phyloP scores from a whole-genome alignment of 2,329 filamentous ascomycete species.

The Pezicula rhizophila region DNA sequence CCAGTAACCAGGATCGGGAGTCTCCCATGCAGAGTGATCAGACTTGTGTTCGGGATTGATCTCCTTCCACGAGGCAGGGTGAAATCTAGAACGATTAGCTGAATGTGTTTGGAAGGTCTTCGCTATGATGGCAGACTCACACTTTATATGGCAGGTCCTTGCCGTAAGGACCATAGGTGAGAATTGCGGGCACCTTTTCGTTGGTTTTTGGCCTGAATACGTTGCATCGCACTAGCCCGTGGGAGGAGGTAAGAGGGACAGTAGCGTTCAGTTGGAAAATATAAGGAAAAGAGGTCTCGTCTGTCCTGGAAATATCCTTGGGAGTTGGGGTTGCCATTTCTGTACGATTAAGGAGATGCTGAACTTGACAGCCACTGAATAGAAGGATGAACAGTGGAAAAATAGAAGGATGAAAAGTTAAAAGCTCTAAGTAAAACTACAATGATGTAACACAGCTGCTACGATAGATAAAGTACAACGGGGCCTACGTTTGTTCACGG shows the following conservation, averaged over 20 bases:
- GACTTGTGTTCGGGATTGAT: slow-evolving; percentile 32
- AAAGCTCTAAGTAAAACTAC: too few species aligned
- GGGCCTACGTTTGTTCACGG: too few species aligned
- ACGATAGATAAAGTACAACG: too few species aligned
- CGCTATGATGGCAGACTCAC: slow-evolving; percentile 23
- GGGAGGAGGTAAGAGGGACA: slow-evolving; percentile 33
- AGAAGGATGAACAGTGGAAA: too few species aligned
- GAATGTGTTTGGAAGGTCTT: background rate
- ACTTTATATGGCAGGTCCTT: slow-evolving; percentile 60
- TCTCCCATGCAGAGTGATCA: slow-evolving; percentile 33
- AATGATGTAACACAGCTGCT: too few species aligned
- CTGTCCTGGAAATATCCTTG: too few species aligned
- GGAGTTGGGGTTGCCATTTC: too few species aligned
- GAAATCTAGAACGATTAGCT: slow-evolving; percentile 31
- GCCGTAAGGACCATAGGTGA: slow-evolving; percentile 66
- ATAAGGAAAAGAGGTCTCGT: background rate
- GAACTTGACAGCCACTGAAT: too few species aligned
- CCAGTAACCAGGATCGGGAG: slow-evolving; percentile 33
- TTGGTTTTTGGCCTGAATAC: slow-evolving; percentile 5
- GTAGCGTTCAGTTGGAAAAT: slow-evolving; percentile 40
- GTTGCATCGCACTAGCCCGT: slow-evolving; percentile 40
- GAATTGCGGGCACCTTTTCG: slow-evolving; percentile 45
- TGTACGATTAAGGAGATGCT: too few species aligned
- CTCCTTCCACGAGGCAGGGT: slow-evolving; percentile 38
- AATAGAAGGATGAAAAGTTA: too few species aligned